Conservation (phyloP, 1,284 basidiomycete genomes). For the Malassezia furfur region DNA sequence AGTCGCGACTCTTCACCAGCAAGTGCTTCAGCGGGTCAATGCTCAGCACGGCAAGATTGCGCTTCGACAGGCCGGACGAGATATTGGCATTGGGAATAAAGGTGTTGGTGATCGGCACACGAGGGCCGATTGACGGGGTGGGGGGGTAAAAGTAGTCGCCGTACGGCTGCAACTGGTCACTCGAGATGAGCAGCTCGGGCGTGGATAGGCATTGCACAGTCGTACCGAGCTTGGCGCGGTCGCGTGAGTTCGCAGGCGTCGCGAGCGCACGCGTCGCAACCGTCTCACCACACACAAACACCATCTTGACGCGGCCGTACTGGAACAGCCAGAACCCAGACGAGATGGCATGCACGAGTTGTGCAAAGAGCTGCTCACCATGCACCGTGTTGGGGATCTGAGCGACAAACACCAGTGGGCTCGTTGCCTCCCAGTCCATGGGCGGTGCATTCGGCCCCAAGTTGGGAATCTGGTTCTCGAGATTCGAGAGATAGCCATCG, state of each 20-base stretch:
- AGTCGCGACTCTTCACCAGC: conserved; percentile 22
- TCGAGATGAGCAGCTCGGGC: conserved; percentile 17
- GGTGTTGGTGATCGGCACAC: conserved; percentile 20
- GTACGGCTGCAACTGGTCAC: conserved; percentile 25
- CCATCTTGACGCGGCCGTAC: conserved; percentile 31
- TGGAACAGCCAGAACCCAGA: conserved; percentile 39
- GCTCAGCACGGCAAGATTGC: conserved; percentile 27
- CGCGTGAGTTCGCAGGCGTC: conserved; percentile 19
- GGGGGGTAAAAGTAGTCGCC: conserved; percentile 31
- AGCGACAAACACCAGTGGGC: conserved; percentile 34
- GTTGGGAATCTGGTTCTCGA: conserved; percentile 21
- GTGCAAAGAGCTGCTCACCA: conserved; percentile 43
- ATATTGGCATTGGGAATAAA: conserved; percentile 33
- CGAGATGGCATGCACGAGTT: conserved; percentile 34
- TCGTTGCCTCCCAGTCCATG: conserved; percentile 14
- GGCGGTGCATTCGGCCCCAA: conserved; percentile 8
- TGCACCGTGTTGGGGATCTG: conserved; percentile 45
- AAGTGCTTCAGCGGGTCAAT: conserved; percentile 31
- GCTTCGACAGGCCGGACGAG: conserved; percentile 23
- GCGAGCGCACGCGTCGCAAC: conserved; percentile 30
- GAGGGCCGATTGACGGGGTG: conserved; percentile 28
- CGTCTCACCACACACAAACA: conserved; percentile 35
- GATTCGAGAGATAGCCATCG: conserved; percentile 26
- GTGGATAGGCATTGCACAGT: conserved; percentile 28
- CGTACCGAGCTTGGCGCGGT: conserved; percentile 30